Conservation (phyloP, 2,329 filamentous ascomycete genomes). For the Thelonectria blattea region DNA sequence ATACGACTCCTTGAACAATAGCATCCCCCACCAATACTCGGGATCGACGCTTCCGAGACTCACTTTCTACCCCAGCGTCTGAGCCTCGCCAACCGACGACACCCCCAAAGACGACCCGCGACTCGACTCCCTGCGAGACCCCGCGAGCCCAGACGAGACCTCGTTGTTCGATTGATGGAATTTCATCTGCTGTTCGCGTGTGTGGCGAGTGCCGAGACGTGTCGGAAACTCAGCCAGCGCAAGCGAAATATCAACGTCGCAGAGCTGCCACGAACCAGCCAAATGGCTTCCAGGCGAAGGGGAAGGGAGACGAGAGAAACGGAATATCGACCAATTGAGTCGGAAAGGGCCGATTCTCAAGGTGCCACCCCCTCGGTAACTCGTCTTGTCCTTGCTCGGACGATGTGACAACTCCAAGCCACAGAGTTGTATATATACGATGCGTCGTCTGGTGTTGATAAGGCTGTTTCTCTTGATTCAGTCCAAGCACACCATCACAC, state of each 20-base stretch:
- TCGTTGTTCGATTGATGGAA: not conserved
- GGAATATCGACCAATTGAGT: conserved; percentile 1
- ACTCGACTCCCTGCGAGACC: not conserved
- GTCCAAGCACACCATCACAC: conserved; percentile 21
- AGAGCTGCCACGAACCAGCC: conserved; percentile 8
- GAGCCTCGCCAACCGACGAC: conserved; percentile 5
- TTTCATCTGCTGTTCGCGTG: not conserved
- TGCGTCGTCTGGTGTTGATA: conserved; percentile 22
- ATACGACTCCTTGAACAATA: too few relatives aligned
- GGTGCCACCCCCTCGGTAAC: not conserved
- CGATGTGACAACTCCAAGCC: conserved; percentile 14
- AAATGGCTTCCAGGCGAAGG: conserved; percentile 7
- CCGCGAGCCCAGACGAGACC: not conserved
- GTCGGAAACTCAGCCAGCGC: conserved; percentile 3
- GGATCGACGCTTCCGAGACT: conserved; percentile 37
- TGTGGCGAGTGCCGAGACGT: conserved; percentile 11
- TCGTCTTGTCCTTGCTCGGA: not conserved
- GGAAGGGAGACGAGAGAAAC: conserved; percentile 11
- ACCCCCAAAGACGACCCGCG: not conserved
- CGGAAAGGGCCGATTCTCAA: not conserved
- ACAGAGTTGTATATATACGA: conserved; percentile 27
- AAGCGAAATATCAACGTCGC: conserved; percentile 1
- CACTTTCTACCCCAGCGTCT: conserved; percentile 17
- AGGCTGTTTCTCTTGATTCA: conserved; percentile 20
- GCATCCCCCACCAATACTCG: conserved; percentile 7